These are phyloP conservation scores for Sclerotinia sclerotiorum DNA, from an alignment of 2,329 filamentous ascomycete species.

Conservation along the genomic window DNA sequence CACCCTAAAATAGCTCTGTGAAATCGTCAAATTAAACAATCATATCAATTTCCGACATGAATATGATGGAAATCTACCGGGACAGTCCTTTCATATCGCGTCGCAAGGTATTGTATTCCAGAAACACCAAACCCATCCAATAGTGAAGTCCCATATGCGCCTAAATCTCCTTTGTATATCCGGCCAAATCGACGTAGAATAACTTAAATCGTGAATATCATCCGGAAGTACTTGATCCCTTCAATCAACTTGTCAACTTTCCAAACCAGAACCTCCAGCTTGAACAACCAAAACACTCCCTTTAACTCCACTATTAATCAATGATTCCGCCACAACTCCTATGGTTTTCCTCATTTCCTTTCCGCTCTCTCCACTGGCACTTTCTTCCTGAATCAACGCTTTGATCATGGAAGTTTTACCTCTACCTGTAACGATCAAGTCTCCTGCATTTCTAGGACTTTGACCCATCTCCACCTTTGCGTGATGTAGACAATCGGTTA, in stretches of 20 bases:
- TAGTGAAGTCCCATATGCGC: not conserved
- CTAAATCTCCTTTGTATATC: not conserved
- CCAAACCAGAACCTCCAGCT: constrained; percentile 44
- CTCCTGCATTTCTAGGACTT: constrained; percentile 64
- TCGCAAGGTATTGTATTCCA: not conserved
- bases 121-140: not conserved
- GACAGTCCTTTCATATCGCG: not conserved
- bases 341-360: constrained; percentile 53
- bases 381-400: constrained; percentile 26
- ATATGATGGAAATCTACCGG: not conserved
- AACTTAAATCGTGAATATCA: not conserved
- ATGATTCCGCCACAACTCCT: constrained; percentile 58
- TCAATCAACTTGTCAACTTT: constrained; percentile 17
- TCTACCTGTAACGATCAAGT: constrained; percentile 67
- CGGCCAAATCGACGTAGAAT: not conserved
- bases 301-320: constrained; percentile 59
- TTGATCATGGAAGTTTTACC: constrained; percentile 33
- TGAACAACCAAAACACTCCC: constrained; percentile 71
- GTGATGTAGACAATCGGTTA: constrained; percentile 47
- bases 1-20: not conserved
- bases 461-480: constrained; percentile 61
- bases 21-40: not conserved
- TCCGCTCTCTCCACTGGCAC: constrained; percentile 34
- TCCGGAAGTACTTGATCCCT: not conserved
- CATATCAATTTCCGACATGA: not conserved